Evolutionary conservation across 75 land plant species (phyloP).

Genomic region (Cupressus sempervirens): DNA sequence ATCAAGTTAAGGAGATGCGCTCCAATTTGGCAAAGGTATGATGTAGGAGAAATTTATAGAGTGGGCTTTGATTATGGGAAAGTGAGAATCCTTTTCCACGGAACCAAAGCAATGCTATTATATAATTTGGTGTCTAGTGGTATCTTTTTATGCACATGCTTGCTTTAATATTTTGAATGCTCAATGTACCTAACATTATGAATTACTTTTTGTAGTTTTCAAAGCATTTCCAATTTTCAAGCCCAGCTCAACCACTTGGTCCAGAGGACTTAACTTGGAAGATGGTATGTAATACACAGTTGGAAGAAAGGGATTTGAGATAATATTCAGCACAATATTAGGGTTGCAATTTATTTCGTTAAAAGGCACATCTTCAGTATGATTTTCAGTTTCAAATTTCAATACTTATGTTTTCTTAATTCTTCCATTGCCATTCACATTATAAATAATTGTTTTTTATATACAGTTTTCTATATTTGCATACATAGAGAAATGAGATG

Average conservation of each 20-base stretch:
- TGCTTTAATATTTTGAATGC: background rate
- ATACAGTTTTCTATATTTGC: too few relatives aligned
- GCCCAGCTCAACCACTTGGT: conserved; percentile 73
- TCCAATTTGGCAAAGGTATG: conserved; percentile 60
- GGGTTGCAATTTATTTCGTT: background rate
- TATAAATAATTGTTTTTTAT: too few relatives aligned
- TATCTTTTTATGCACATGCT: background rate
- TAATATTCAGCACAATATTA: background rate
- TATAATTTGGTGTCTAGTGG: background rate
- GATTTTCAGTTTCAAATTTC: too few relatives aligned
- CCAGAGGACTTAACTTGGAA: conserved; percentile 82
- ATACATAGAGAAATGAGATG: too few relatives aligned
- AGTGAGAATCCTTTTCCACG: background rate
- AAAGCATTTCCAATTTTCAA: conserved; percentile 65
- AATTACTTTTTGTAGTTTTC: conserved; percentile 47
- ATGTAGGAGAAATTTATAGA: background rate
- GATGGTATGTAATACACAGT: conserved; percentile 44
- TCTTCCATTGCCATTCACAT: too few relatives aligned
- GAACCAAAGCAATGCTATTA: background rate
- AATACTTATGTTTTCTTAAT: too few relatives aligned
- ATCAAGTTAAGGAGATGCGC: conserved; percentile 48
- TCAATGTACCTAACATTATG: background rate
- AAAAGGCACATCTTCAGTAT: background rate
- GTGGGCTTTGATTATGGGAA: background rate
- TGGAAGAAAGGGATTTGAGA: background rate